A percentile compares a stretch with the other conserved stretches of the same genome.
phyloP scores from a whole-genome alignment of 164 flowering plant genomes.

The Aristolochia fimbriata region DNA sequence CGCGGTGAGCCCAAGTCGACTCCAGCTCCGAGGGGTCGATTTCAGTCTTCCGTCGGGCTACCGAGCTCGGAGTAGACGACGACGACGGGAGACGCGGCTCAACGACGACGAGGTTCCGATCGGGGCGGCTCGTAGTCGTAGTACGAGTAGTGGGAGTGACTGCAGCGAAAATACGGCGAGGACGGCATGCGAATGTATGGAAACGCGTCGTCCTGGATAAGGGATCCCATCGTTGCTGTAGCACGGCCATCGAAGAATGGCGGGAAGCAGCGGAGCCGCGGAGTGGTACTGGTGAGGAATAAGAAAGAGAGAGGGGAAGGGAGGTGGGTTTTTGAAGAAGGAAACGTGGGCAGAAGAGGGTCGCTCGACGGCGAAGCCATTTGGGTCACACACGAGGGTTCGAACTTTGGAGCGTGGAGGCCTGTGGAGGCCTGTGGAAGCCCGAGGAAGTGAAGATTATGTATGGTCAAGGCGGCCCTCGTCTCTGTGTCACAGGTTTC shows the following conservation, averaged over 20 bases:
- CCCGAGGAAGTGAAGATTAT: too few relatives aligned
- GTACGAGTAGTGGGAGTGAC: background rate
- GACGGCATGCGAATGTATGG: background rate
- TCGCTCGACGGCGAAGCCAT: too few relatives aligned
- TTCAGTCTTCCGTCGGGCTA: background rate
- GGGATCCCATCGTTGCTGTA: background rate
- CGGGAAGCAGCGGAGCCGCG: too few relatives aligned
- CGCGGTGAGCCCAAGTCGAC: slow-evolving; percentile 82
- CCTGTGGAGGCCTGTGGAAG: too few relatives aligned
- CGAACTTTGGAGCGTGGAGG: too few relatives aligned
- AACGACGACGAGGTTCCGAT: background rate
- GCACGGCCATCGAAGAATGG: background rate
- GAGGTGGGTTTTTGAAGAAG: too few relatives aligned
- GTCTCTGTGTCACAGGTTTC: too few relatives aligned
- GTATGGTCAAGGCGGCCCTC: too few relatives aligned
- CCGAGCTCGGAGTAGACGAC: background rate
- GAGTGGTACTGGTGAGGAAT: too few relatives aligned
- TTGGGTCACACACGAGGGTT: too few relatives aligned
- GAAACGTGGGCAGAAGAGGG: too few relatives aligned
- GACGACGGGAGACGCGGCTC: background rate
- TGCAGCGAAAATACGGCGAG: background rate
- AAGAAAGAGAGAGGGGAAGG: too few relatives aligned
- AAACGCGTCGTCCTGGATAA: background rate
- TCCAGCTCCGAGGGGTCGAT: slow-evolving; percentile 17
- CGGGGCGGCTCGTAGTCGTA: background rate